These are phyloP conservation scores for Artemisia tridentata DNA, from an alignment of 129 eudicot species.

Conservation along the genomic window DNA sequence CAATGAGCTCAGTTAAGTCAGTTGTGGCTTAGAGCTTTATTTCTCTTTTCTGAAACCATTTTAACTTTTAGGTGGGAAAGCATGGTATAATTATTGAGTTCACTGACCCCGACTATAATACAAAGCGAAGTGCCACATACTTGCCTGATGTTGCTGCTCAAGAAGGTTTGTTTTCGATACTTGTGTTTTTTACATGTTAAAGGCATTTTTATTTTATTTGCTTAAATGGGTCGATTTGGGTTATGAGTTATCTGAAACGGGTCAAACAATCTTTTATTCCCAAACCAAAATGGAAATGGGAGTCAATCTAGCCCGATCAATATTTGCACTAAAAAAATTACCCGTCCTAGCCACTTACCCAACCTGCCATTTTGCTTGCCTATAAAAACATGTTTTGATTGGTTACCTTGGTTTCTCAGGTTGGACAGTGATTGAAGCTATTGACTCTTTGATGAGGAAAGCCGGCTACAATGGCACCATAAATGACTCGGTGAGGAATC, in stretches of 20 bases:
- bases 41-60: not conserved
- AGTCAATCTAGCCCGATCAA: not conserved
- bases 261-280: not conserved
- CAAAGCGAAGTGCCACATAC: constrained; percentile 87
- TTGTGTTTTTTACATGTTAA: not conserved
- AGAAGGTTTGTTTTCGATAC: constrained; percentile 54
- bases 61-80: constrained; percentile 60
- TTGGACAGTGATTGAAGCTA: constrained; percentile 78
- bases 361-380: not conserved
- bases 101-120: constrained; percentile 72
- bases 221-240: not conserved
- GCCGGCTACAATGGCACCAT: constrained; percentile 80
- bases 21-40: not conserved
- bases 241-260: not conserved
- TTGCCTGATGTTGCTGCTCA: constrained; percentile 91
- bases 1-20: not conserved
- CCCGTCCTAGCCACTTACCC: not conserved
- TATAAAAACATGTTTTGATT: not conserved
- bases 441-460: constrained; percentile 71
- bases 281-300: no score
- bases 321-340: not conserved
- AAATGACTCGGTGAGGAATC: constrained; percentile 55
- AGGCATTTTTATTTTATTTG: no score
- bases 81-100: constrained; percentile 94
- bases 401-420: constrained; percentile 32